Evolutionary conservation across 441 rosid species (phyloP).

Genomic region (Sinapis alba): DNA sequence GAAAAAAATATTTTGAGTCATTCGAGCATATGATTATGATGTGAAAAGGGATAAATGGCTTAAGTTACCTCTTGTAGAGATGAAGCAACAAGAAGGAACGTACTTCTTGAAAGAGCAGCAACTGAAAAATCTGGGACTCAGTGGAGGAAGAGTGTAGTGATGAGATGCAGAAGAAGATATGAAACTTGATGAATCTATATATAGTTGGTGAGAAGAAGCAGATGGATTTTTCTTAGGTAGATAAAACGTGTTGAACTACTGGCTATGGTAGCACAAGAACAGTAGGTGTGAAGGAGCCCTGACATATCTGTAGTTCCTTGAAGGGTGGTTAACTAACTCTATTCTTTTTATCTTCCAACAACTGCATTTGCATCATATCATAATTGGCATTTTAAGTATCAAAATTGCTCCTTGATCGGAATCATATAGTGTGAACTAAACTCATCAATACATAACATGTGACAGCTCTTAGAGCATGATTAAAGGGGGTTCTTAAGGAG

Average conservation of each 20-base stretch:
- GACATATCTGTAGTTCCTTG: not conserved
- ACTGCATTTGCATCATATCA: not conserved
- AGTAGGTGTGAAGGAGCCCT: not conserved
- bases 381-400: not conserved
- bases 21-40: not conserved
- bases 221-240: not conserved
- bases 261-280: not conserved
- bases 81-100: not conserved
- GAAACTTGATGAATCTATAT: not conserved
- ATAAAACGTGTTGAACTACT: not conserved
- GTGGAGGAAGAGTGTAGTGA: not conserved
- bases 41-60: not conserved
- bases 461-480: no score
- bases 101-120: not conserved
- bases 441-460: constrained; percentile 52
- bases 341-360: not conserved
- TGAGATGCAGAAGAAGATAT: not conserved
- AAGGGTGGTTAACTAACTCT: not conserved
- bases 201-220: not conserved
- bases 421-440: constrained; percentile 10
- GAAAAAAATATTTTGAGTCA: not conserved
- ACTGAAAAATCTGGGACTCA: not conserved
- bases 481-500: no score
- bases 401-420: constrained; percentile 48
- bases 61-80: not conserved